Percentiles rank a stretch among this genome's conserved stretches.
These are phyloP conservation scores for Helminthosporium solani DNA, from an alignment of 2,329 filamentous ascomycete species.

Conservation along the genomic window DNA sequence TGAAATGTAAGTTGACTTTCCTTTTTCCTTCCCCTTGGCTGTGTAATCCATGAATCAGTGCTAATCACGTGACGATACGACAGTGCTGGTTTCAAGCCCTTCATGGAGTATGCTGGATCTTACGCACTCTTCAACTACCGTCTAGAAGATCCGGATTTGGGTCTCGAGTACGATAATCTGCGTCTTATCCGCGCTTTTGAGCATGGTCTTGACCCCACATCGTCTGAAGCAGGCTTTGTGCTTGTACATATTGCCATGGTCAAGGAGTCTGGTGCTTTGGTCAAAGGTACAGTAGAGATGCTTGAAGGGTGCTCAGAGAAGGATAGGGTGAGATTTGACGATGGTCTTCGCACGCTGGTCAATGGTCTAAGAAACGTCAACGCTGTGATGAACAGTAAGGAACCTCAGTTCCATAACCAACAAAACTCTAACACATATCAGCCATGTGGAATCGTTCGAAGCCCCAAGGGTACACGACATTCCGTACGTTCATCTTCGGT, in stretches of 20 bases:
- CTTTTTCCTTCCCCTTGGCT: background rate
- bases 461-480: slow-evolving; percentile 79
- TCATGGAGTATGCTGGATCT: slow-evolving; percentile 78
- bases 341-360: slow-evolving; percentile 52
- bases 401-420: background rate
- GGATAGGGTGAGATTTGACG: slow-evolving; percentile 62
- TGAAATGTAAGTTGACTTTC: slow-evolving; percentile 68
- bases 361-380: slow-evolving; percentile 69
- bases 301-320: slow-evolving; percentile 53
- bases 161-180: slow-evolving; percentile 62
- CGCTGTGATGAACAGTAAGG: slow-evolving; percentile 70
- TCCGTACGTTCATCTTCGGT: slow-evolving; percentile 96
- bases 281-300: slow-evolving; percentile 69
- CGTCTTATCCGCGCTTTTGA: slow-evolving; percentile 90
- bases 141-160: slow-evolving; percentile 56
- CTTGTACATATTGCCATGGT: slow-evolving; percentile 97
- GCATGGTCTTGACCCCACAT: slow-evolving; percentile 78
- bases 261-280: slow-evolving; percentile 74
- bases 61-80: slow-evolving; percentile 19
- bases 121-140: slow-evolving; percentile 66
- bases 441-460: slow-evolving; percentile 89
- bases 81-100: slow-evolving; percentile 77
- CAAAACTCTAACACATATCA: slow-evolving; percentile 24
- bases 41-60: slow-evolving; percentile 2
- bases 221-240: slow-evolving; percentile 94